phyloP scores from a whole-genome alignment of 176 grass and related monocot genomes.

The Hyparrhenia diplandra region DNA sequence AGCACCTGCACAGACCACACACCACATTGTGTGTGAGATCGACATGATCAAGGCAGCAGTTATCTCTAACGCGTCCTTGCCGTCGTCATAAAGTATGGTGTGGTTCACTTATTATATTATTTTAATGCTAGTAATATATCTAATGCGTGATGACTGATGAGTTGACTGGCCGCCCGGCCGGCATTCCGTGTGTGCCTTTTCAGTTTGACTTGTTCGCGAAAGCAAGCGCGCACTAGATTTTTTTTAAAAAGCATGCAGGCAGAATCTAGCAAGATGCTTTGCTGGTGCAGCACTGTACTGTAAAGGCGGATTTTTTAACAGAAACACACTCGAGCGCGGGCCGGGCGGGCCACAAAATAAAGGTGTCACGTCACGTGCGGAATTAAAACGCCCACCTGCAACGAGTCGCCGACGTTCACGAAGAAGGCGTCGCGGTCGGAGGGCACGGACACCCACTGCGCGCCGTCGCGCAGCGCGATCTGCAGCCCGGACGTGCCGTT shows the following conservation, averaged over 20 bases:
- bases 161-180: background rate
- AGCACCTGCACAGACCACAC: slow-evolving; percentile 40
- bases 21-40: background rate
- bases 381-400: slow-evolving; percentile 43
- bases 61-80: background rate
- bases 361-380: slow-evolving; percentile 15
- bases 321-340: background rate
- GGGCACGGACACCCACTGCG: slow-evolving; percentile 71
- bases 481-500: slow-evolving; percentile 83
- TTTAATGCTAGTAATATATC: background rate
- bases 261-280: background rate
- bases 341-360: background rate
- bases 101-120: background rate
- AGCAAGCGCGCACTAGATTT: background rate
- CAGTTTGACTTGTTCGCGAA: slow-evolving; percentile 18
- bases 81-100: background rate
- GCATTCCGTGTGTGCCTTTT: background rate
- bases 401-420: slow-evolving; percentile 87
- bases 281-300: background rate
- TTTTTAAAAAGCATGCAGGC: no score
- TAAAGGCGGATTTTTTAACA: no score
- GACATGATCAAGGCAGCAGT: background rate
- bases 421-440: slow-evolving; percentile 80
- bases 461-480: slow-evolving; percentile 56
- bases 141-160: background rate